Conservation (phyloP, 371 early-diverging fungal genomes). For the Rhizopus microsporus region DNA sequence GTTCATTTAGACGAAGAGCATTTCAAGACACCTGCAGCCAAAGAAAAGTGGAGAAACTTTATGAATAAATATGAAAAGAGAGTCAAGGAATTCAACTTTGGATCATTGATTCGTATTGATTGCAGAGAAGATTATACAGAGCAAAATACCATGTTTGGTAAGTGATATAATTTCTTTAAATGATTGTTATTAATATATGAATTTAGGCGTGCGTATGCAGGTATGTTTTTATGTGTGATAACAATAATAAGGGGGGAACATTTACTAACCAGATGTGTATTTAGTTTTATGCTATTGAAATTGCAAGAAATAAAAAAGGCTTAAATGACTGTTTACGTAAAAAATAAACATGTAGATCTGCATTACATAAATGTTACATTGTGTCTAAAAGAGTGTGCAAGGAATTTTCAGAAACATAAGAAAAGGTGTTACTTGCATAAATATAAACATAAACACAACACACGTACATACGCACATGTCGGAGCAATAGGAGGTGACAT, state of each 20-base stretch:
- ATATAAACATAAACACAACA: too few relatives aligned
- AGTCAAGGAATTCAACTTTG: constrained; percentile 91
- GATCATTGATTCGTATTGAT: constrained; percentile 81
- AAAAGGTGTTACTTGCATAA: too few relatives aligned
- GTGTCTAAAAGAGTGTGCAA: too few relatives aligned
- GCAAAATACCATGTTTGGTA: constrained; percentile 88
- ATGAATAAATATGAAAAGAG: constrained; percentile 82
- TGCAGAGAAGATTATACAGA: constrained; percentile 76
- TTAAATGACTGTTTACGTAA: constrained; percentile 57
- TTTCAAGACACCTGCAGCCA: constrained; percentile 79
- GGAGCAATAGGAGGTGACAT: not conserved
- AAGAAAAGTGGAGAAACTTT: constrained; percentile 88
- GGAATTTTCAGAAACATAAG: too few relatives aligned
- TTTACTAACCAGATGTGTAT: not conserved
- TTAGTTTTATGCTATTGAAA: constrained; percentile 88
- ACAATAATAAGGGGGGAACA: not conserved
- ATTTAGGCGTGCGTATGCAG: constrained; percentile 53
- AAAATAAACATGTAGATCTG: constrained; percentile 10
- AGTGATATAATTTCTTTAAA: constrained; percentile 7
- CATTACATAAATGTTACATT: too few relatives aligned
- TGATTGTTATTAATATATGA: constrained; percentile 14
- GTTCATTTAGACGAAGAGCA: constrained; percentile 64
- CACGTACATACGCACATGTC: too few relatives aligned
- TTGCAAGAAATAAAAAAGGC: constrained; percentile 85
- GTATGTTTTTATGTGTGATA: constrained; percentile 14